Evolutionary conservation across 352 stramenopile genomes (phyloP).

Genomic region (Phytophthora sp.): DNA sequence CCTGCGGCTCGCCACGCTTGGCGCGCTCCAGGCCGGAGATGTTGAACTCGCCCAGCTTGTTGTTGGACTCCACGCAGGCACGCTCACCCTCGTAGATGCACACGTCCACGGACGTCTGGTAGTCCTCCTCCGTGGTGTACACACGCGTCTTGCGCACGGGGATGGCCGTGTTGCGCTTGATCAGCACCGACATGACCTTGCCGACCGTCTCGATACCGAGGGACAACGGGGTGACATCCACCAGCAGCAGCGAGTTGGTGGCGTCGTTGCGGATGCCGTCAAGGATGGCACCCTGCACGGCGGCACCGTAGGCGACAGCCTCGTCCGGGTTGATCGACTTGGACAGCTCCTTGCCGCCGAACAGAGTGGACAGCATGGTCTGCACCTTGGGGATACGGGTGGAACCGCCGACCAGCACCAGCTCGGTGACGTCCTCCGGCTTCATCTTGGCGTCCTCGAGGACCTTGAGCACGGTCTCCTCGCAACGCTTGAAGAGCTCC

Average conservation of each 20-base stretch:
- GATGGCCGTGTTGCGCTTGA: conserved; percentile 90
- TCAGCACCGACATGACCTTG: conserved; percentile 90
- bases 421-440: conserved; percentile 61
- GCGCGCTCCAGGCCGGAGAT: conserved; percentile 90
- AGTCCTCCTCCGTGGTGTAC: conserved; percentile 75
- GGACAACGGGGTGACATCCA: conserved; percentile 91
- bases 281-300: conserved; percentile 69
- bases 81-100: conserved; percentile 91
- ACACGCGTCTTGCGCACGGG: conserved; percentile 83
- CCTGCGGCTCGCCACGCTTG: conserved; percentile 90
- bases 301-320: conserved; percentile 80
- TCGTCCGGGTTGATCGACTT: conserved; percentile 85
- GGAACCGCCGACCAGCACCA: conserved; percentile 64
- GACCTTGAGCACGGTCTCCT: conserved; percentile 82
- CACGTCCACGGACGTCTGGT: conserved; percentile 88
- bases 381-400: conserved; percentile 73
- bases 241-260: conserved; percentile 86
- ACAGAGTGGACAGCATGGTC: conserved; percentile 59
- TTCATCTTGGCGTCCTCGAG: conserved; percentile 74
- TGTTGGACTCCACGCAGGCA: conserved; percentile 90
- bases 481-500: conserved; percentile 83
- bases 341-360: conserved; percentile 68
- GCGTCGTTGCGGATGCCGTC: conserved; percentile 75
- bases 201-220: conserved; percentile 90
- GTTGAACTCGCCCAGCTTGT: conserved; percentile 93